Conservation (phyloP, 2,329 filamentous ascomycete species). For the Alternaria ethzedia region DNA sequence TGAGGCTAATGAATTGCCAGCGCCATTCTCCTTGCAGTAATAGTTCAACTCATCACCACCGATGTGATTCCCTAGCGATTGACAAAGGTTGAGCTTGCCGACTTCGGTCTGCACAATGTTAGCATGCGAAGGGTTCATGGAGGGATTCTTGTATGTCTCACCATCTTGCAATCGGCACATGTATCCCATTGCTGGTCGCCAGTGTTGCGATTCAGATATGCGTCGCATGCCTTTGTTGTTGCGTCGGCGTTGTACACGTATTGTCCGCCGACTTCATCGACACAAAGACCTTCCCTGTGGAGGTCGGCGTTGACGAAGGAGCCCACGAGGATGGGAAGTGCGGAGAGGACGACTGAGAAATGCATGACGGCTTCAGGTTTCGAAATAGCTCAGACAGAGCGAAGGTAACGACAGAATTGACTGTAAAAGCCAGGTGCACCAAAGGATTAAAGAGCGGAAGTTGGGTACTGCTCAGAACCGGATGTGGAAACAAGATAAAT, state of each 20-base stretch:
- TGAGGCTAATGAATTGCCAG: slow-evolving; percentile 16
- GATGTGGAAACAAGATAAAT: neutral
- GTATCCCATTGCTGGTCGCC: slow-evolving; percentile 34
- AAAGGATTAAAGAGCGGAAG: neutral
- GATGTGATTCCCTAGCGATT: slow-evolving; percentile 31
- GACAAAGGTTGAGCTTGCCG: slow-evolving; percentile 29
- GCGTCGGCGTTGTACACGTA: slow-evolving; percentile 31
- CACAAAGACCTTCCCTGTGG: slow-evolving; percentile 30
- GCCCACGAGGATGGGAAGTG: slow-evolving; percentile 15
- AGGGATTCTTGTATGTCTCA: slow-evolving; percentile 5
- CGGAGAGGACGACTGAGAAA: slow-evolving; percentile 18
- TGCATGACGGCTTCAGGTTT: slow-evolving; percentile 20
- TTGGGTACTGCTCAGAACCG: neutral
- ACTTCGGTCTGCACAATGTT: slow-evolving; percentile 15
- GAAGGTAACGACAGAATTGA: neutral
- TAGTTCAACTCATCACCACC: slow-evolving; percentile 37
- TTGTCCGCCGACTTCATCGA: slow-evolving; percentile 21
- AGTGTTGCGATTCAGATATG: slow-evolving; percentile 34
- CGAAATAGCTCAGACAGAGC: neutral
- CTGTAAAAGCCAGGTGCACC: slow-evolving; percentile 8
- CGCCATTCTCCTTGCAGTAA: slow-evolving; percentile 35
- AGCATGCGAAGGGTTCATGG: neutral
- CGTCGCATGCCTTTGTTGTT: slow-evolving; percentile 27
- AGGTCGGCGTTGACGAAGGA: slow-evolving; percentile 26
- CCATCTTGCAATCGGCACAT: slow-evolving; percentile 38